phyloP scores from a whole-genome alignment of 257 asterid genomes.

The Anisodus acutangulus region DNA sequence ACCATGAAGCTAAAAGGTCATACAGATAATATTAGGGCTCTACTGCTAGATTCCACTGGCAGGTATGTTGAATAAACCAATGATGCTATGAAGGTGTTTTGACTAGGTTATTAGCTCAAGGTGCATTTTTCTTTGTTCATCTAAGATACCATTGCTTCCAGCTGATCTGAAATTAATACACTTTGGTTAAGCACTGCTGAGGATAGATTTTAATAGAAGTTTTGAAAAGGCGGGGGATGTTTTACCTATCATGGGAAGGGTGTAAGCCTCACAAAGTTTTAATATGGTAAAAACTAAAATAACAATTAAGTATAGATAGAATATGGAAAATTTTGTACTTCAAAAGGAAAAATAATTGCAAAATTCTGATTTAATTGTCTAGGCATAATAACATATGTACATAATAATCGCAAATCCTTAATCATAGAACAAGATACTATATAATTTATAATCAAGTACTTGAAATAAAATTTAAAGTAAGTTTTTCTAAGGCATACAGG shows the following conservation, averaged over 20 bases:
- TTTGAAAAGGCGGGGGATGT: background rate
- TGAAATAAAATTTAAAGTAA: background rate
- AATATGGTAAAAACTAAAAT: background rate
- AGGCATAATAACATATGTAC: slow-evolving; percentile 1
- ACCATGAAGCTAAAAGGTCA: slow-evolving; percentile 97
- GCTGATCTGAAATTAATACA: background rate
- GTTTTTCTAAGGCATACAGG: background rate
- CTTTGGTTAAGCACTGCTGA: slow-evolving; percentile 3
- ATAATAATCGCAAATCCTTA: background rate
- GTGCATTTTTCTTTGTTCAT: slow-evolving; percentile 11
- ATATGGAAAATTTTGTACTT: background rate
- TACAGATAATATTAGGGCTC: slow-evolving; percentile 90
- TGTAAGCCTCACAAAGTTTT: background rate
- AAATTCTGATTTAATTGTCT: background rate
- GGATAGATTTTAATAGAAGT: background rate
- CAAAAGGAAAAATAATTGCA: background rate
- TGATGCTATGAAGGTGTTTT: slow-evolving; percentile 25
- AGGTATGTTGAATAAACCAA: slow-evolving; percentile 58
- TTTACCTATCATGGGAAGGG: background rate
- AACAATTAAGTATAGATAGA: background rate
- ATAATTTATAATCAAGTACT: background rate
- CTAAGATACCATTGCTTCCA: slow-evolving; percentile 10
- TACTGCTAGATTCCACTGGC: slow-evolving; percentile 89
- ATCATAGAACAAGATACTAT: background rate
- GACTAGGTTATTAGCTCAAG: slow-evolving; percentile 7